Evolutionary conservation across 2,329 filamentous ascomycete genomes (phyloP).

Genomic region (Colletotrichum liriopes): DNA sequence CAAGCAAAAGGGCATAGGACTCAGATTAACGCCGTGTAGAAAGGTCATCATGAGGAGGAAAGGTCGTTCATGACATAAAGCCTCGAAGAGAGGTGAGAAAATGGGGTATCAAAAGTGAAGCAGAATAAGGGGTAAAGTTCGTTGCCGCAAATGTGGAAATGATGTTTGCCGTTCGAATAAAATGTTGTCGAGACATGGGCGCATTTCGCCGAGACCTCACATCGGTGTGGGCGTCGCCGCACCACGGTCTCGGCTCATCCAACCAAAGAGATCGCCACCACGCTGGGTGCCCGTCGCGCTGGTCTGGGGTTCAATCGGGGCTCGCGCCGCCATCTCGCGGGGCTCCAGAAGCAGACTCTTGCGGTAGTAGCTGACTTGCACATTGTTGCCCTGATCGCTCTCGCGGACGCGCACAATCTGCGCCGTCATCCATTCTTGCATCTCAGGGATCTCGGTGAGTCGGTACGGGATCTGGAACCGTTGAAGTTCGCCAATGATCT

Average conservation of each 20-base stretch:
- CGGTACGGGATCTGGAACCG: slow-evolving; percentile 96
- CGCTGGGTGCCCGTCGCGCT: slow-evolving; percentile 46
- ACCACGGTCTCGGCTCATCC: slow-evolving; percentile 66
- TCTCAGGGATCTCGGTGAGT: slow-evolving; percentile 84
- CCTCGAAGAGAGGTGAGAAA: slow-evolving; percentile 41
- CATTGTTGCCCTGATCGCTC: slow-evolving; percentile 64
- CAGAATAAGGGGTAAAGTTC: slow-evolving; percentile 42
- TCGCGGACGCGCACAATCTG: slow-evolving; percentile 85
- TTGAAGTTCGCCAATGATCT: slow-evolving; percentile 95
- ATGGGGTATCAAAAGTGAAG: slow-evolving; percentile 55
- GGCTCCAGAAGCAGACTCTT: slow-evolving; percentile 90
- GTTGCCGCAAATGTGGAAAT: slow-evolving; percentile 35
- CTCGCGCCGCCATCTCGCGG: slow-evolving; percentile 63
- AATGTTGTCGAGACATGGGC: slow-evolving; percentile 18
- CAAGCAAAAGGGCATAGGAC: slow-evolving; percentile 15
- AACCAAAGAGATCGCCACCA: slow-evolving; percentile 63
- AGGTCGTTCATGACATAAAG: slow-evolving; percentile 37
- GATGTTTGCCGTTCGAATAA: slow-evolving; percentile 22
- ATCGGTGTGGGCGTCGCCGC: slow-evolving; percentile 40
- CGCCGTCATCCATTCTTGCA: slow-evolving; percentile 92
- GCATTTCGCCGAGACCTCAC: slow-evolving; percentile 13
- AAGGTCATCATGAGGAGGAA: slow-evolving; percentile 12
- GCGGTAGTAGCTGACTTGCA: slow-evolving; percentile 79
- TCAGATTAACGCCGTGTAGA: slow-evolving; percentile 35
- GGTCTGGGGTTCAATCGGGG: slow-evolving; percentile 51